Base-by-base conservation (phyloP, 495 filamentous ascomycete species). In the Tuber brumale region DNA sequence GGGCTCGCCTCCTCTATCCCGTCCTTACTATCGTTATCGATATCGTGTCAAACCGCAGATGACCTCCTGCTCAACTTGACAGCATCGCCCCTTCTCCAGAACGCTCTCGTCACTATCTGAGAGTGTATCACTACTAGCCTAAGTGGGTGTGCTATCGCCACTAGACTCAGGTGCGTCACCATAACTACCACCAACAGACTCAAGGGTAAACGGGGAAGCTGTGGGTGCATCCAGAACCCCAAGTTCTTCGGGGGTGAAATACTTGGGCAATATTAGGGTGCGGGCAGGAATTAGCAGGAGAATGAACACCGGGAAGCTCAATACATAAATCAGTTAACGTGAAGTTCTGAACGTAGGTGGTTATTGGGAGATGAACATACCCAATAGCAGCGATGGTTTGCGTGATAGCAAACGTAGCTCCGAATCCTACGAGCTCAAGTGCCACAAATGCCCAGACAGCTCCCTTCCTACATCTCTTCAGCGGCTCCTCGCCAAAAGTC, bases 301-400 rank as follows among this genome's bases (percentile, higher is more conserved):
- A 82, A 98, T 96, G 74, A 97, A 89, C 12, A 97, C 89, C 6
- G 95, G 95, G 82, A 97, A 98, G 31, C 80, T 81, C 43, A 19
- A 66, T 66, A 35, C 70, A 12, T 70, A 21, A 9, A 14, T 45
- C 31, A 37, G 51, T 78, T 74, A 81, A 73, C 21, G 16, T 31
- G 18, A 39, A 27, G 18, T 7, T 23, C 41, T 61, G 23, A 69
- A 27, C 75, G 76, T 75, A 41, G 70, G 61, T 2, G 16, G 16
- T 14, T 72, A 37, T 23, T 21, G 42, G 18, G 27, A 35, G 57
- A 16, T 27, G 57, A 66, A 72, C 76, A 37, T 66, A 81, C 3
- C 95, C 93, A 61, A 98, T 95, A 23, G 95, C 95, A 14, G 93
- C 95, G 71, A 97, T 93, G 0, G 95, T 97, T 84, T 97, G 94